phyloP scores from a whole-genome alignment of 176 grass and related monocot species.

The Triticum aestivum region IWGSC_CS_RefSeq_v2.1 NC_057800.1:521625109-521625608 shows the following conservation, averaged over 20 bases:
- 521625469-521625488: too few species aligned
- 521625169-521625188: conserved; percentile 91
- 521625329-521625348: background rate
- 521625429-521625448: too few species aligned
- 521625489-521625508: too few species aligned
- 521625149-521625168: conserved; percentile 10
- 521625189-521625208: conserved; percentile 87
- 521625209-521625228: conserved; percentile 80
- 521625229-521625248: conserved; percentile 43
- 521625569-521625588: too few species aligned
- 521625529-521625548: too few species aligned
- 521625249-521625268: conserved; percentile 55
- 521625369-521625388: background rate
- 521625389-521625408: too few species aligned
- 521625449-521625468: too few species aligned
- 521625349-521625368: background rate
- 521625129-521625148: conserved; percentile 7
- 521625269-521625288: conserved; percentile 72
- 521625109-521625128: background rate
- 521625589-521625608: too few species aligned
- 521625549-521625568: too few species aligned
- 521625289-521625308: conserved; percentile 20
- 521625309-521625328: conserved; percentile 28
- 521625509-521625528: too few species aligned
- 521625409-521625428: too few species aligned